These are phyloP conservation scores for Neurospora sp. DNA, from an alignment of 2,329 filamentous ascomycete genomes.

Conservation along the genomic window DNA sequence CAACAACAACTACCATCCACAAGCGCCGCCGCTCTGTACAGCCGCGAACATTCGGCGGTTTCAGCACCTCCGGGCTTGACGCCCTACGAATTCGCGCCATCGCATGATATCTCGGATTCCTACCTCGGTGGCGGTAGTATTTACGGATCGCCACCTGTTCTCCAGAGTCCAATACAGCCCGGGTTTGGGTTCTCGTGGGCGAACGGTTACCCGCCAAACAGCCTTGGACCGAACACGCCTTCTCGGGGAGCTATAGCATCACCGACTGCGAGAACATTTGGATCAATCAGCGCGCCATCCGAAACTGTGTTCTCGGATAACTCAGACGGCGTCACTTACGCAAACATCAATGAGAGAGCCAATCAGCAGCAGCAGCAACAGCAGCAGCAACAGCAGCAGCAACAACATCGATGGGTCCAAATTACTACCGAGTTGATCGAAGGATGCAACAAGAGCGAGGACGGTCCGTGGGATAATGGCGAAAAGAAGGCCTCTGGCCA, in stretches of 20 bases:
- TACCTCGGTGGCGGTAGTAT: neutral
- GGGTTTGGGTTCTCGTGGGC: neutral
- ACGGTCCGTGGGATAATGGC: neutral
- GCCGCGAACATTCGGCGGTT: neutral
- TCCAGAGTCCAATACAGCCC: neutral
- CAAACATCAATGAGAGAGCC: neutral
- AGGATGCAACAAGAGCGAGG: neutral
- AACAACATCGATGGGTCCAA: neutral
- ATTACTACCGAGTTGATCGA: neutral
- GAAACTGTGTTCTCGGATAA: neutral
- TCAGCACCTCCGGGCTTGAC: neutral
- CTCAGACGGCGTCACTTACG: neutral
- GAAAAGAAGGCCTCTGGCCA: neutral
- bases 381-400: neutral
- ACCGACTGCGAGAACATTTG: neutral
- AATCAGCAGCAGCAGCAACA: neutral
- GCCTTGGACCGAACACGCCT: neutral
- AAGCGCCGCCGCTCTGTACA: neutral
- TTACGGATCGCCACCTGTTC: neutral
- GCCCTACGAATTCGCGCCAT: neutral
- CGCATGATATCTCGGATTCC: neutral
- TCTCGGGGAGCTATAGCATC: neutral
- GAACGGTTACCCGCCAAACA: neutral
- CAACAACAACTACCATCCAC: neutral
- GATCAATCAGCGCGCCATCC: neutral